Base-by-base conservation (phyloP, 768 basidiomycete species). In the Rhodotorula toruloides region DNA sequence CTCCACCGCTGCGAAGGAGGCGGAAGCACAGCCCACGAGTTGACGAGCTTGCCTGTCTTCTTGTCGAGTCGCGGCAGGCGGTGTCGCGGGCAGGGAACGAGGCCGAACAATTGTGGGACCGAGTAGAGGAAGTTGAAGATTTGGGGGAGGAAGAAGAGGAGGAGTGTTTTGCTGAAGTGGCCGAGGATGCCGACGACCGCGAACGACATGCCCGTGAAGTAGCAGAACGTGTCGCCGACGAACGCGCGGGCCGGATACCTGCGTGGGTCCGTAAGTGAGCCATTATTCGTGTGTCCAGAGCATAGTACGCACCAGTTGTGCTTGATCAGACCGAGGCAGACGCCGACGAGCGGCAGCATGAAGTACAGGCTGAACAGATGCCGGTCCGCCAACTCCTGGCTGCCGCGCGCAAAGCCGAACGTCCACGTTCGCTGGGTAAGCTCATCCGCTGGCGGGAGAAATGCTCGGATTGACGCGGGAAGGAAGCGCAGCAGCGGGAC, bases 151-250 rank as follows among this genome's bases (percentile, higher is more conserved):
- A 98, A 98, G 82, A 99, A 98, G 32, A 98, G 80, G 63, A 97
- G 82, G 14, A 99, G 80, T 0, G 96, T 99, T 79, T 99, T 99
- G 58, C 90, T 91, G 78, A 92, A 97, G 77, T 99, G 96, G 0
- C 89, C 91, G 74, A 96, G 90, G 68, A 99, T 97, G 31, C 91
- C 93, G 39, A 94, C 92, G 14, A 96, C 93, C 1, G 96, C 88
- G 76, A 99, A 98, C 8, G 96, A 91, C 96, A 99, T 99, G 65
- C 96, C 96, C 0, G 91, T 85, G 46, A 97, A 86, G 79, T 99
- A 99, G 78, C 96, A 99, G 37, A 99, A 82, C 7, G 96, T 99
- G 77, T 99, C 96, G 5, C 96, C 96, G 0, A 92, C 89, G 76
- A 98, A 99, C 0, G 84, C 91, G 29, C 88, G 83, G 16, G 96